phyloP scores from a whole-genome alignment of 805 yeast species.

The Millerago galiae region DNA sequence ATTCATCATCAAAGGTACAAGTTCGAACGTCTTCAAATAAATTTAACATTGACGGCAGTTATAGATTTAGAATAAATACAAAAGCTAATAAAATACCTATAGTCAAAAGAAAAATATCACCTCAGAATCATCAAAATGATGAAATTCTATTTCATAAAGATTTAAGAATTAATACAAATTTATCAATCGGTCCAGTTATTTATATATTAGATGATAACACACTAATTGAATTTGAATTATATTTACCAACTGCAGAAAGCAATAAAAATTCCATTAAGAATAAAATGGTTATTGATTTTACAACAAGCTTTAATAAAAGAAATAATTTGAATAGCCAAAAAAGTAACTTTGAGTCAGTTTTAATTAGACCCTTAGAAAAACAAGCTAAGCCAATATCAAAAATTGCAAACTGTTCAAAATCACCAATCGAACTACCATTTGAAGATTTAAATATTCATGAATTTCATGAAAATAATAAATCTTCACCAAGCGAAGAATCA shows the following conservation, averaged over 20 bases:
- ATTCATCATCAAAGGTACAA: constrained; percentile 4
- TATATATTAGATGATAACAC: constrained; percentile 7
- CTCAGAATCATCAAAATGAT: constrained; percentile 6
- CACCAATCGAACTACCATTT: neutral
- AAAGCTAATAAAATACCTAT: neutral
- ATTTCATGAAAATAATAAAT: neutral
- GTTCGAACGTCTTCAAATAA: neutral
- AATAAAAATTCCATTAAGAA: neutral
- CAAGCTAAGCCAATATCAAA: neutral
- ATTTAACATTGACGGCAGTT: neutral
- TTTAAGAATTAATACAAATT: constrained; percentile 7
- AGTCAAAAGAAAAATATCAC: constrained; percentile 2
- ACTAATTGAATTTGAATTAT: constrained; percentile 2
- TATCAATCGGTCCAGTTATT: constrained; percentile 8
- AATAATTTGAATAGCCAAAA: neutral
- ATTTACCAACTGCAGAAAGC: neutral
- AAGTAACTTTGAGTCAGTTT: neutral
- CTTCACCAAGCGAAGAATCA: neutral
- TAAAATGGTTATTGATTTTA: constrained; percentile 5
- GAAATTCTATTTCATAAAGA: constrained; percentile 11
- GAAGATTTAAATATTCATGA: neutral
- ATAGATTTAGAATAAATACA: constrained; percentile 1
- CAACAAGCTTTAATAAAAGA: neutral
- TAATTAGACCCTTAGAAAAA: constrained; percentile 4
- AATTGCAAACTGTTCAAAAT: constrained; percentile 1